Base-by-base conservation (phyloP, 2,329 filamentous ascomycete genomes). In the Zymoseptoria pseudotritici region DNA sequence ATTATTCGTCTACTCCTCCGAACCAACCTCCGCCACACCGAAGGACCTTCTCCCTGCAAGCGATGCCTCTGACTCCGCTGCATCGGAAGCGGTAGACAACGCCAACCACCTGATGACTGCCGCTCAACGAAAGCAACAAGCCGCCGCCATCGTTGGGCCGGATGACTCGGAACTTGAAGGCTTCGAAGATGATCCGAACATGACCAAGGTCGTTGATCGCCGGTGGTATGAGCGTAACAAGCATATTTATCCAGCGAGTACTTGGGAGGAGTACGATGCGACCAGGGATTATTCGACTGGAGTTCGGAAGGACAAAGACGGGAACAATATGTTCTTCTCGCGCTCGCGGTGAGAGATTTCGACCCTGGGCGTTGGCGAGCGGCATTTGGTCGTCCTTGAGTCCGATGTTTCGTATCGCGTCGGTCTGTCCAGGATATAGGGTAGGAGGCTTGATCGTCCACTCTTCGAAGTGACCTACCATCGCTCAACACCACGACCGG, bases 201-300 rank as follows among this genome's bases (percentile, higher is more conserved):
- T 89, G 63, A 97, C 93, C 2, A 97, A 97, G 73, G 92, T 99
- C 3, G 93, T 99, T 3, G 93, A 99, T 77, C 83, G 94, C 61
- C 81, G 94, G 61, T 99, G 94, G 94, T 99, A 97, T 73, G 91
- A 97, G 78, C 85, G 87, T 70, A 97, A 97, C 74, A 99, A 97
- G 76, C 94, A 99, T 75, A 97, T 99, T 60, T 99, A 93, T 73
- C 94, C 94, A 0, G 93, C 93, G 20, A 97, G 90, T 72, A 83
- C 93, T 53, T 99, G 94, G 94, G 90, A 92, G 68, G 89, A 96
- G 64, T 99, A 96, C 73, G 92, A 96, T 66, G 88, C 91, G 0
- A 90, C 90, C 62, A 90, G 89, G 74, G 89, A 97, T 69, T 96
- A 96, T 77, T 83, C 85, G 70, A 82, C 80, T 65, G 85, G 90